These are phyloP conservation scores for Tremella fuciformis DNA, from an alignment of 768 basidiomycete genomes.

Conservation along the genomic window DNA sequence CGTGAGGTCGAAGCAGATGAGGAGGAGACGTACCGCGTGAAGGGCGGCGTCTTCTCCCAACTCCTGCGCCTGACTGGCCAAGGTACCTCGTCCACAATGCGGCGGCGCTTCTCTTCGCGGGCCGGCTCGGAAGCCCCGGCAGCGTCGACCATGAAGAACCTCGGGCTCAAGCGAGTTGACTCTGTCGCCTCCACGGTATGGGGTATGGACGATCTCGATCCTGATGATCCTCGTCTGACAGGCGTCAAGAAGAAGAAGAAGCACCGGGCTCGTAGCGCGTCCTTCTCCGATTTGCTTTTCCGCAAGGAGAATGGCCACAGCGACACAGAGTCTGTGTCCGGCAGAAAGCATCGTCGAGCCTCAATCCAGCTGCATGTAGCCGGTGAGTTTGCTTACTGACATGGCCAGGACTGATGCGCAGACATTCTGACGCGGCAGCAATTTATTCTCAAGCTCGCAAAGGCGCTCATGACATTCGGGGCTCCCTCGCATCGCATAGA, in stretches of 20 bases:
- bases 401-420: not conserved
- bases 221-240: slow-evolving; percentile 70
- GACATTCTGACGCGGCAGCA: slow-evolving; percentile 33
- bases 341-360: slow-evolving; percentile 21
- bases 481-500: slow-evolving; percentile 44
- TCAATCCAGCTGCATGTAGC: slow-evolving; percentile 42
- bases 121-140: slow-evolving; percentile 1
- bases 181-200: slow-evolving; percentile 16
- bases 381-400: slow-evolving; percentile 22
- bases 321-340: slow-evolving; percentile 3
- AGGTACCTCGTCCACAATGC: slow-evolving; percentile 20
- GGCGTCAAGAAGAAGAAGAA: slow-evolving; percentile 56
- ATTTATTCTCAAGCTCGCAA: slow-evolving; percentile 43
- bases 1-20: slow-evolving; percentile 36
- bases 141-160: slow-evolving; percentile 23
- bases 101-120: slow-evolving; percentile 19
- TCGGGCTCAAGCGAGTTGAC: slow-evolving; percentile 25
- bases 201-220: slow-evolving; percentile 56
- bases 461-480: slow-evolving; percentile 39
- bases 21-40: slow-evolving; percentile 22
- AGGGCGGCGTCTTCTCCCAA: slow-evolving; percentile 41
- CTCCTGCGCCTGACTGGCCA: slow-evolving; percentile 34
- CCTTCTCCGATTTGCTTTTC: slow-evolving; percentile 15
- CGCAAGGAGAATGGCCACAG: not conserved
- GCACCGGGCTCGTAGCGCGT: slow-evolving; percentile 24